A percentile compares a stretch with the other conserved stretches of the same genome.
phyloP scores from a whole-genome alignment of 169 alveolate genomes.

The Plasmodium malariae region DNA sequence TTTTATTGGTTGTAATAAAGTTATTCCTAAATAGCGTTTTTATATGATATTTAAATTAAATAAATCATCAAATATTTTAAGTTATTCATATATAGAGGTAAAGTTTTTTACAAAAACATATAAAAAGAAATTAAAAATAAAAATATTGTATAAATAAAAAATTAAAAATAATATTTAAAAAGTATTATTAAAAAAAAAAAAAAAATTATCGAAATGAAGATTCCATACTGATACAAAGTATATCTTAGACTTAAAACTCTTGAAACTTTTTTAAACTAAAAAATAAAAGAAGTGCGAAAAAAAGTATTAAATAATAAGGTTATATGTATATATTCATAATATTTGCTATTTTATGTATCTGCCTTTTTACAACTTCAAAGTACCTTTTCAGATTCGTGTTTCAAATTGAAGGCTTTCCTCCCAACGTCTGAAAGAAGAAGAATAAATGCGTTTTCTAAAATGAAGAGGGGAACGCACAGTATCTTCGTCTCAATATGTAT shows the following conservation, averaged over 20 bases:
- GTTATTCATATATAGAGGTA: background rate
- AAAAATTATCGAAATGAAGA: slow-evolving; percentile 25
- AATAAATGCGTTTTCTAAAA: background rate
- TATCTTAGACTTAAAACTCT: slow-evolving; percentile 73
- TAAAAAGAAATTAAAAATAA: slow-evolving; percentile 30
- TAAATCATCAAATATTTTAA: slow-evolving; percentile 6
- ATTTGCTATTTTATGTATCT: background rate
- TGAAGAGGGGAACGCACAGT: background rate
- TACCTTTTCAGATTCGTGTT: slow-evolving; percentile 77
- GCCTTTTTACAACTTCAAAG: background rate
- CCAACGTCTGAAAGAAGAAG: slow-evolving; percentile 83
- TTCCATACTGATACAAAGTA: slow-evolving; percentile 72
- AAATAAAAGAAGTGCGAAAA: background rate
- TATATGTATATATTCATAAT: background rate
- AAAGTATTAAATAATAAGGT: background rate
- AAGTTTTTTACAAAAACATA: slow-evolving; percentile 20
- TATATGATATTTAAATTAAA: no score
- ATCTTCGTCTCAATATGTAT: background rate
- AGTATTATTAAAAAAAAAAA: slow-evolving; percentile 70
- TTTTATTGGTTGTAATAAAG: no score
- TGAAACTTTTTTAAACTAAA: slow-evolving; percentile 75
- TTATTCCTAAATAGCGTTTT: no score
- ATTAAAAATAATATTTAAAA: slow-evolving; percentile 72
- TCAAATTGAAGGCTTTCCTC: slow-evolving; percentile 80
- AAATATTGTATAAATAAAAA: background rate